phyloP scores from a whole-genome alignment of 1,284 basidiomycete species.

The Heterobasidion parviporum region DNA sequence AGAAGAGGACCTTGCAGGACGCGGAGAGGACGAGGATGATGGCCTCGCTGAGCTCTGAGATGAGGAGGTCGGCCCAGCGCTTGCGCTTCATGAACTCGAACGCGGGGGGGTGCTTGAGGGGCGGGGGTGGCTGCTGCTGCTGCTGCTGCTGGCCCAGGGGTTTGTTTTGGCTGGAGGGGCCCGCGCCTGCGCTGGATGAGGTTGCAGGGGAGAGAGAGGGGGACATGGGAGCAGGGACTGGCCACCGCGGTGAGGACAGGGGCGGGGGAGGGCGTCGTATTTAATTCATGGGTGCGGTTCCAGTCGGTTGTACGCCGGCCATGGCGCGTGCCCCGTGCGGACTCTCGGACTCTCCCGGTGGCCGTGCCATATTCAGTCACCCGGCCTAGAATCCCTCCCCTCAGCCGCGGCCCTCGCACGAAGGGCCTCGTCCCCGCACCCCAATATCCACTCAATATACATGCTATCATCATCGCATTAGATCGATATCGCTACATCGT shows the following conservation, averaged over 20 bases:
- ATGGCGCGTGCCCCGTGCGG: too few relatives aligned
- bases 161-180: not conserved
- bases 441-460: too few relatives aligned
- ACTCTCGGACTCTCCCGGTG: too few relatives aligned
- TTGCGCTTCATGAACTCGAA: constrained; percentile 78
- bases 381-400: too few relatives aligned
- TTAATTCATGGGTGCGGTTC: too few relatives aligned
- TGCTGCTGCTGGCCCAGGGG: not conserved
- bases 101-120: constrained; percentile 35
- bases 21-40: constrained; percentile 62
- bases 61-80: constrained; percentile 77
- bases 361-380: too few relatives aligned
- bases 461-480: too few relatives aligned
- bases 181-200: not conserved
- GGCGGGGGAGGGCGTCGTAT: not conserved
- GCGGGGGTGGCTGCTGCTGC: constrained; percentile 38
- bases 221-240: not conserved
- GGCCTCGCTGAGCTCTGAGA: constrained; percentile 69
- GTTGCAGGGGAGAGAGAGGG: not conserved
- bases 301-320: too few relatives aligned
- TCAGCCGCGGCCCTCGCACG: too few relatives aligned
- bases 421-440: too few relatives aligned
- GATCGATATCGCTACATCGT: too few relatives aligned
- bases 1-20: constrained; percentile 58
- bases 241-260: not conserved